Conservation (phyloP, 2,329 filamentous ascomycete species). For the Alternaria dauci region DNA sequence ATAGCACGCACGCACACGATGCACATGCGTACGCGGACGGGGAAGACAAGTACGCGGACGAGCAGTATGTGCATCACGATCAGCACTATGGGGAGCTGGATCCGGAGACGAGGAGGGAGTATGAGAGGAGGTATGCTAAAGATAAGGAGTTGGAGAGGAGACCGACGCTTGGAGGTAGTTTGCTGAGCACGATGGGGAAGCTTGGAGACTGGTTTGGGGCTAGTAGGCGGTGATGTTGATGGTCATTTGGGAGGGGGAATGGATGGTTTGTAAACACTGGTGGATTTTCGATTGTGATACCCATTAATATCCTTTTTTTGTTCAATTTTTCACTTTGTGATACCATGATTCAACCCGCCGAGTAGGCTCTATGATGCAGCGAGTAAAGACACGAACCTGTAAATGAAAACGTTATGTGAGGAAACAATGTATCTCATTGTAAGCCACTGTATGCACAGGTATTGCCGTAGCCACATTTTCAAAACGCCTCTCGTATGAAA, state of each 20-base stretch:
- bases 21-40: constrained; percentile 16
- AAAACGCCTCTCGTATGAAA: background rate
- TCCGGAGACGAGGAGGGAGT: constrained; percentile 23
- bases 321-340: background rate
- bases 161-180: constrained; percentile 41
- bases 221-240: constrained; percentile 11
- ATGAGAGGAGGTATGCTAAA: constrained; percentile 25
- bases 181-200: constrained; percentile 28
- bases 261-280: background rate
- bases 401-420: background rate
- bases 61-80: constrained; percentile 1
- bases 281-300: background rate
- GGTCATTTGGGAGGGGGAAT: background rate
- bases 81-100: constrained; percentile 21
- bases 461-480: background rate
- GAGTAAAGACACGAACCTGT: background rate
- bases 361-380: too few relatives aligned
- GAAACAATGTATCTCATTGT: background rate
- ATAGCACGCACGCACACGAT: constrained; percentile 10
- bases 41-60: constrained; percentile 12
- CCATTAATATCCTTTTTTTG: background rate
- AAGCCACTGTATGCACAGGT: background rate
- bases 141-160: constrained; percentile 31
- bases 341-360: background rate
- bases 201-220: constrained; percentile 19